A percentile compares a stretch with the other conserved stretches of the same genome.
phyloP scores from a whole-genome alignment of 805 yeast genomes.

The Dipodascus geniculatus region DNA sequence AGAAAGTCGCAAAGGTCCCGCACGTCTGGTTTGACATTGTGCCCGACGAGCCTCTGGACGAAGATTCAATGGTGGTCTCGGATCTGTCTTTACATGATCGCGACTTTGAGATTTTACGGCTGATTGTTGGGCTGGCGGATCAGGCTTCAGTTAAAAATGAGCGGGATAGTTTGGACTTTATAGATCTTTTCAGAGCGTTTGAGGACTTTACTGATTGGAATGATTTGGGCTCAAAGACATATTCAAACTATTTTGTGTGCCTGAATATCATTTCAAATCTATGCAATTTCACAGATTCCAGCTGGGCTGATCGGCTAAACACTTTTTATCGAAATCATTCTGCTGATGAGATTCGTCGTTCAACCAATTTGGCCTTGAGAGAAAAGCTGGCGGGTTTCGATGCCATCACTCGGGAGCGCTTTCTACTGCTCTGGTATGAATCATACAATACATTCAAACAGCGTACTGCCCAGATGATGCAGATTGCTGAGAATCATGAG shows the following conservation, averaged over 20 bases:
- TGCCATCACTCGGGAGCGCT: not conserved
- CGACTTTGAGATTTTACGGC: conserved; percentile 11
- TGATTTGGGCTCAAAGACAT: conserved; percentile 4
- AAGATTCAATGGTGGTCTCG: not conserved
- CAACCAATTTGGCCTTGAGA: not conserved
- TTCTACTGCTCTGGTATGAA: not conserved
- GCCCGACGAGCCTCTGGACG: not conserved
- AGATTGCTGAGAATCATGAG: not conserved
- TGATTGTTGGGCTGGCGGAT: conserved; percentile 14
- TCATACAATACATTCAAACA: not conserved
- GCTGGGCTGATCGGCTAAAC: conserved; percentile 12
- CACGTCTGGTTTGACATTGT: not conserved
- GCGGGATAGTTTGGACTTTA: conserved; percentile 6
- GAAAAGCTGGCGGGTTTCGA: not conserved
- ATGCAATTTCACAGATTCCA: conserved; percentile 8
- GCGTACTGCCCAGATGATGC: not conserved
- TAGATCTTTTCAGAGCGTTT: conserved; percentile 10
- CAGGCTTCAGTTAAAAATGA: not conserved
- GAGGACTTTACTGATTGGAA: conserved; percentile 9
- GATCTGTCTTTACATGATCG: conserved; percentile 3
- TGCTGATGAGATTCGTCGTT: not conserved
- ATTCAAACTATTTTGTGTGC: conserved; percentile 11
- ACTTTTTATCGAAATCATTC: conserved; percentile 10
- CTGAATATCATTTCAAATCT: conserved; percentile 10
- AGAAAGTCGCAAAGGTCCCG: not conserved